Percentiles rank a stretch among this genome's conserved stretches.
These are phyloP conservation scores for Dimargaris xerosporica DNA, from an alignment of 192 early-diverging fungal species.

Conservation along the genomic window DNA sequence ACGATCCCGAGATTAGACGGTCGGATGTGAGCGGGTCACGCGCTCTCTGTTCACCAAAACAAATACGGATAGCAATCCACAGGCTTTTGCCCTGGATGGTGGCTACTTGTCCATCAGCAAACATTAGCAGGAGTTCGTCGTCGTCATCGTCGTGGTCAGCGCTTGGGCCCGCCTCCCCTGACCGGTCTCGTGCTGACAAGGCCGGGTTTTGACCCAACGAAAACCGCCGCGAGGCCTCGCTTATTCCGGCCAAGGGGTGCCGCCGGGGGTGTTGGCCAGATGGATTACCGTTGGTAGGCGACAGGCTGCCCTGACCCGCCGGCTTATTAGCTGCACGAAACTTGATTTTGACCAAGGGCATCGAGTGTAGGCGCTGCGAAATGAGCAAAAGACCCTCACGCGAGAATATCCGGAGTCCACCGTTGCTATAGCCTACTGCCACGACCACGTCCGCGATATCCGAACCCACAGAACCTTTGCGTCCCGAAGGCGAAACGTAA, in stretches of 20 bases:
- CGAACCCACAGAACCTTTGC: neutral
- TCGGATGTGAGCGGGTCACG: neutral
- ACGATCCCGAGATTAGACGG: neutral
- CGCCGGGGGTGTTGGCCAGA: neutral
- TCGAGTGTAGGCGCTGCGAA: slow-evolving; percentile 9
- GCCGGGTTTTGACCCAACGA: neutral
- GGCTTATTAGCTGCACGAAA: neutral
- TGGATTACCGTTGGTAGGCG: neutral
- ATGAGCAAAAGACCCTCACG: slow-evolving; percentile 4
- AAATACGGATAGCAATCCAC: slow-evolving; percentile 8
- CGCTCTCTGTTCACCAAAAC: neutral
- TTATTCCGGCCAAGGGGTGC: neutral
- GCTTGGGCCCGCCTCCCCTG: neutral
- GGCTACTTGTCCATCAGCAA: slow-evolving; percentile 3
- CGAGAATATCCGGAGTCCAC: slow-evolving; percentile 6
- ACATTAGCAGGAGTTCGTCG: slow-evolving; percentile 1
- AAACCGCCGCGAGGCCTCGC: neutral
- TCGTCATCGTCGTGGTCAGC: neutral
- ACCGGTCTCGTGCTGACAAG: no score
- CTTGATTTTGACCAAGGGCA: slow-evolving; percentile 10
- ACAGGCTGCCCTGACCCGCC: neutral
- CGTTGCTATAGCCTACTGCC: slow-evolving; percentile 7
- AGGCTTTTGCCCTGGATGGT: slow-evolving; percentile 8
- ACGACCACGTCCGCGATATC: neutral
- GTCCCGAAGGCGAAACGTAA: neutral